A percentile compares a stretch with the other conserved stretches of the same genome.
phyloP scores from a whole-genome alignment of 331 rosid genomes.

The Pyrus hybrid region DNA sequence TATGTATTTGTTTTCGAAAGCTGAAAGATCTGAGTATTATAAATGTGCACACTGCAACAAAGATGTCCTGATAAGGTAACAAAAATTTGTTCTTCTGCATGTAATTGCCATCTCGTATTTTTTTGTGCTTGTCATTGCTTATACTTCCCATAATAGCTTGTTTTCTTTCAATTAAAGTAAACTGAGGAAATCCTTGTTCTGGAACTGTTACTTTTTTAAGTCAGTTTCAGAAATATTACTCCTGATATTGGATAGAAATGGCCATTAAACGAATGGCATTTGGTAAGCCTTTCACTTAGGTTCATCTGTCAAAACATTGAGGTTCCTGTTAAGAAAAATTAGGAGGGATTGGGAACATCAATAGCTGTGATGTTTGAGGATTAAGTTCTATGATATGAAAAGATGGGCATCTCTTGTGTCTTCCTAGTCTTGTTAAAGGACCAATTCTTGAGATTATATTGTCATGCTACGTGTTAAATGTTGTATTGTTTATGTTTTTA shows the following conservation, averaged over 20 bases:
- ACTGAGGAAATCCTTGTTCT: neutral
- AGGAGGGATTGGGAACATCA: neutral
- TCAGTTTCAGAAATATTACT: neutral
- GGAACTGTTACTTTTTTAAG: neutral
- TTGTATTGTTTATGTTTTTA: neutral
- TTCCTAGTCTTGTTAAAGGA: neutral
- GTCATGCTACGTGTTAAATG: neutral
- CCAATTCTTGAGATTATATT: neutral
- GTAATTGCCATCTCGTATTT: neutral
- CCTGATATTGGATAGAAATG: neutral
- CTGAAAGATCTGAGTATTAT: conserved; percentile 58
- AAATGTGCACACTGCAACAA: conserved; percentile 84
- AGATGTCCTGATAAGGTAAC: conserved; percentile 75
- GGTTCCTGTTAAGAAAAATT: neutral
- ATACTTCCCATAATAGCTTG: neutral
- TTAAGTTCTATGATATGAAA: neutral
- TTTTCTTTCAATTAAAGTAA: neutral
- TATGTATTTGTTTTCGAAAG: conserved; percentile 73
- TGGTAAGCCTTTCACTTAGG: neutral
- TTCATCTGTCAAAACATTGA: neutral
- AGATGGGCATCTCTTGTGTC: neutral
- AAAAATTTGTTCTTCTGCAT: neutral
- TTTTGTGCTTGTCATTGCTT: neutral
- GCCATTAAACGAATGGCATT: neutral
- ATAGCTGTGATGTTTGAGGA: neutral